Evolutionary conservation across 2,329 filamentous ascomycete species (phyloP).

Genomic region (Ascocoryne sarcoides): DNA sequence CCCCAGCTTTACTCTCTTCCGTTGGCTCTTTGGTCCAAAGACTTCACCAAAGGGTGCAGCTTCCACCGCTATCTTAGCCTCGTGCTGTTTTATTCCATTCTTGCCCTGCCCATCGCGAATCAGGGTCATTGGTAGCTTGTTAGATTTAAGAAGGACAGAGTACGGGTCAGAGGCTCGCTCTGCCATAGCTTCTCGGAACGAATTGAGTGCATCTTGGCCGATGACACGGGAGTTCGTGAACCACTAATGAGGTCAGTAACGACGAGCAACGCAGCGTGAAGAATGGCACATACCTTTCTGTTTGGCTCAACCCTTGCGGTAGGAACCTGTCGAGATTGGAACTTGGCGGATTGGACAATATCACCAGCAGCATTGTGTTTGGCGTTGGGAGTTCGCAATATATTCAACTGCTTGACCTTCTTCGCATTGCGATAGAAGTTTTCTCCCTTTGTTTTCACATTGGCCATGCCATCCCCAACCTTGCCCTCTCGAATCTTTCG

Average conservation of each 20-base stretch:
- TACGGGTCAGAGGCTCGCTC: constrained; percentile 88
- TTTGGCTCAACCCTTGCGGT: constrained; percentile 88
- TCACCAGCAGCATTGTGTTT: constrained; percentile 75
- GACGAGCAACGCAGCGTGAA: neutral
- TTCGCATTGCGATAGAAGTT: constrained; percentile 95
- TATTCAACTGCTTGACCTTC: constrained; percentile 80
- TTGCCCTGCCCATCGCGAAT: constrained; percentile 70
- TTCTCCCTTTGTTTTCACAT: constrained; percentile 91
- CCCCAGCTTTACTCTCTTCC: constrained; percentile 84
- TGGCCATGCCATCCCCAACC: constrained; percentile 75
- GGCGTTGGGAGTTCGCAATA: constrained; percentile 80
- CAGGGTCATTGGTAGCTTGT: constrained; percentile 93
- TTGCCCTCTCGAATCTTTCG: constrained; percentile 81
- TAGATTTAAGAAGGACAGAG: constrained; percentile 88
- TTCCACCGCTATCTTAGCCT: constrained; percentile 89
- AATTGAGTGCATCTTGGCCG: constrained; percentile 75
- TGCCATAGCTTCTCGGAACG: constrained; percentile 86
- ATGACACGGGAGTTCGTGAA: constrained; percentile 90
- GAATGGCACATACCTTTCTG: constrained; percentile 44
- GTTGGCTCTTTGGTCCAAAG: constrained; percentile 87
- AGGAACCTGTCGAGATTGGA: constrained; percentile 74
- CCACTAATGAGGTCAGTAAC: constrained; percentile 43
- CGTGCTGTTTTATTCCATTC: constrained; percentile 84
- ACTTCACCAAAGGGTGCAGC: constrained; percentile 77
- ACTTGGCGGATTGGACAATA: constrained; percentile 75